A percentile compares a stretch with the other conserved stretches of the same genome.
Evolutionary conservation across 352 stramenopile species (phyloP).

Genomic region (Aphanomyces cochlioides): DNA sequence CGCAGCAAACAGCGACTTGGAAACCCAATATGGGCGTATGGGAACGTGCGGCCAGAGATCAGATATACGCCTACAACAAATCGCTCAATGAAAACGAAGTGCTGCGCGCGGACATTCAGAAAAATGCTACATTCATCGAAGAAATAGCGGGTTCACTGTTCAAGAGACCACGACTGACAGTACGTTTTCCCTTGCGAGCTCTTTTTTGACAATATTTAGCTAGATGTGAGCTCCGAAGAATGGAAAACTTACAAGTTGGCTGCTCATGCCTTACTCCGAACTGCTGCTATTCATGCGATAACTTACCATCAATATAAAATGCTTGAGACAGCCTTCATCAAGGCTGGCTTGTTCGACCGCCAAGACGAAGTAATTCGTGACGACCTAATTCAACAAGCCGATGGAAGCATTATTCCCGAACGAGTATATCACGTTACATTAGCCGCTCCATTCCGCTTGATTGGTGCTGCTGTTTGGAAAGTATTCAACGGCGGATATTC

Average conservation of each 20-base stretch:
- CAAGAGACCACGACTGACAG: background rate
- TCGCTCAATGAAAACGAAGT: background rate
- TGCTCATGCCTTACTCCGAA: background rate
- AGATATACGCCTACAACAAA: background rate
- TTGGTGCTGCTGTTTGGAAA: slow-evolving; percentile 1
- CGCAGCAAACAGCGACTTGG: background rate
- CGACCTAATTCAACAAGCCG: background rate
- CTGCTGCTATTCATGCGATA: slow-evolving; percentile 2
- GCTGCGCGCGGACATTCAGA: background rate
- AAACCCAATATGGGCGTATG: background rate
- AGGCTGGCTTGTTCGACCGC: background rate
- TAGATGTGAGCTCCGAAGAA: background rate
- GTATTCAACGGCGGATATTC: background rate
- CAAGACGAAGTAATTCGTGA: background rate
- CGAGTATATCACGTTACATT: slow-evolving; percentile 1
- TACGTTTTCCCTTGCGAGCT: background rate
- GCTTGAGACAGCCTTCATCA: background rate
- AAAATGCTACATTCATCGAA: background rate
- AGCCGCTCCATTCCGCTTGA: background rate
- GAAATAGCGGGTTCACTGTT: background rate
- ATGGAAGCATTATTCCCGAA: background rate
- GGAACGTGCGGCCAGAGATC: background rate
- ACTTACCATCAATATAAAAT: background rate
- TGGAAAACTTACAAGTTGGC: background rate
- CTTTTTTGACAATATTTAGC: background rate